Percentiles rank a stretch among this genome's conserved stretches.
phyloP scores from a whole-genome alignment of 2,329 filamentous ascomycete species.

The Dothiorella sarmentorum region DNA sequence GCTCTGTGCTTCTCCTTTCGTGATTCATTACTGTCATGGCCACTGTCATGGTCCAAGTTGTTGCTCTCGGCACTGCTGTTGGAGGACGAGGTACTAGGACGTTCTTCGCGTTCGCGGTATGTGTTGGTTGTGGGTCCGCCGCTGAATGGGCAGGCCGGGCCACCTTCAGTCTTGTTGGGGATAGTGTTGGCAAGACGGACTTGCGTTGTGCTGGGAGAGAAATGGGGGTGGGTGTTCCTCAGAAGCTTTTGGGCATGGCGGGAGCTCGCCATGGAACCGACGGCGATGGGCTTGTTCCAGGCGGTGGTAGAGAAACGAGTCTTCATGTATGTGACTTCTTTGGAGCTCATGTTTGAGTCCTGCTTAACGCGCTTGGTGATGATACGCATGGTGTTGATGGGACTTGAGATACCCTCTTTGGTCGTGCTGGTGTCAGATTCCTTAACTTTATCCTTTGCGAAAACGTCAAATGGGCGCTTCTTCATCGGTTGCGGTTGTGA shows the following conservation, averaged over 20 bases:
- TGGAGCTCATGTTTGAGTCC: neutral
- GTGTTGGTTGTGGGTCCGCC: neutral
- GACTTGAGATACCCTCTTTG: too few species aligned
- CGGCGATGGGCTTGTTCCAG: too few species aligned
- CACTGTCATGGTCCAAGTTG: neutral
- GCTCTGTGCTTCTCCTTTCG: too few species aligned
- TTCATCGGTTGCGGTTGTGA: too few species aligned
- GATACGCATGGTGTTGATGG: too few species aligned
- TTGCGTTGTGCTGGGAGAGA: neutral
- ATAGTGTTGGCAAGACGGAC: neutral
- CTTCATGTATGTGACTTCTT: neutral
- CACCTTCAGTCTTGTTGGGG: neutral
- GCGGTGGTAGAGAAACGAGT: neutral
- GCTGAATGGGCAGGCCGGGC: neutral
- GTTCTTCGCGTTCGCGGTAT: slow-evolving; percentile 1
- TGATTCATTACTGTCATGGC: neutral
- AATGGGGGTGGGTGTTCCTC: neutral
- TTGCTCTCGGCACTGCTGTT: neutral
- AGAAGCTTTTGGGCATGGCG: neutral
- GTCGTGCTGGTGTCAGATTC: too few species aligned
- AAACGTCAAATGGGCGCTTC: too few species aligned
- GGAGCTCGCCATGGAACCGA: neutral
- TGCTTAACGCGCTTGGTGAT: too few species aligned
- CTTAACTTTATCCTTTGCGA: too few species aligned
- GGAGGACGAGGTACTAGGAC: neutral